Evolutionary conservation across 148 eudicot genomes (phyloP), one percentile per base, ranked within the genome.

Genomic region (Mesembryanthemum crystallinum): DNA sequence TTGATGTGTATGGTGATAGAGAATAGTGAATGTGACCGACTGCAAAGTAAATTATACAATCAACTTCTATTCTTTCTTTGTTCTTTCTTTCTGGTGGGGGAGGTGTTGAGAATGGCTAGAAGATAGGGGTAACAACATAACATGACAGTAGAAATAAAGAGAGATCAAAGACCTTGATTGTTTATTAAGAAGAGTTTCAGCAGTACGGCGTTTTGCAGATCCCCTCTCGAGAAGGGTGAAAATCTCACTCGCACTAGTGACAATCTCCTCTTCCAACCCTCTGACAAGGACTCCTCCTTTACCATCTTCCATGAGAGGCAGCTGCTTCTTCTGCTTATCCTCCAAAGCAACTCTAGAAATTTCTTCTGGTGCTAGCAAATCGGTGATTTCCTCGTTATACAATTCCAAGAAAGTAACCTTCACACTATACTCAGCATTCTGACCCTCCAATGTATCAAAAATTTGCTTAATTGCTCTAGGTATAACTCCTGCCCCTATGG

Each of bases 311-410:
- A 93, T 93, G 28, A 93, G 86, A 49, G 96, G 96, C 77, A 93
- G 82, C 67, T 84, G 93, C 54, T 93, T 93, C 81, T 91, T 93
- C 85, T 93, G 98, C 82, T 80, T 87, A 33, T 90, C 98, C 71
- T 95, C 92, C 75, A 80, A 7, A 60, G 92, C 79, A 78, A 86
- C 87, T 78, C 81, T 85, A 18, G 94, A 87, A 51, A 92, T 57
- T 58, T 95, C 99, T 64, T 96, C 99, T 20, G 99, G 98, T 24
- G 99, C 98, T 55, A 96, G 80, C 83, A 96, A 88, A 82, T 96
- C 99, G 47, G 99, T 96, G 61, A 96, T 96, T 74, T 96, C 99
- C 73, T 96, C 99, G 76, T 96, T 96, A 66, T 96, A 96, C 75
- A 96, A 55, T 81, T 96, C 99, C 81, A 96, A 77, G 83, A 96